phyloP scores from a whole-genome alignment of 805 yeast genomes.

The Lipomyces lipofer region DNA sequence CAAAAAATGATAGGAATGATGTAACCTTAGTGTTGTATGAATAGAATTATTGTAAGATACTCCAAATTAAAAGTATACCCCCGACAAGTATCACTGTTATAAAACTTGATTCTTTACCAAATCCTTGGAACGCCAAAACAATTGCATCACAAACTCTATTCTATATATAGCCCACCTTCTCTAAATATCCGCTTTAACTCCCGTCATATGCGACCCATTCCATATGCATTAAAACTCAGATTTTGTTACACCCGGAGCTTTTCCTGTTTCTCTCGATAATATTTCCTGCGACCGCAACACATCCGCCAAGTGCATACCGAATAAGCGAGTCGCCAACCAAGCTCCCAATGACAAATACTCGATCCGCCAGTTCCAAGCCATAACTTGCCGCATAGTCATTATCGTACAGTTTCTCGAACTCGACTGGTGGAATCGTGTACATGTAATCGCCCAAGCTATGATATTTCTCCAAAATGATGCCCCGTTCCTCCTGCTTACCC shows the following conservation, averaged over 20 bases:
- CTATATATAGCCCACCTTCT: background rate
- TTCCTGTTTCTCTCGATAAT: constrained; percentile 11
- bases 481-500: background rate
- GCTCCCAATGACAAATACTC: constrained; percentile 37
- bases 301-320: constrained; percentile 37
- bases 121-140: background rate
- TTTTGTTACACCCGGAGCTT: no score
- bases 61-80: background rate
- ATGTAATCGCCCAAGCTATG: background rate
- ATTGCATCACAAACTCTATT: background rate
- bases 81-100: background rate
- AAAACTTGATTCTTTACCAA: no score
- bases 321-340: constrained; percentile 39
- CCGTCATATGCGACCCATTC: background rate
- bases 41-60: no score
- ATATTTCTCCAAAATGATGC: background rate
- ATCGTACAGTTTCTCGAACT: constrained; percentile 6
- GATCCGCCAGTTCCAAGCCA: constrained; percentile 29
- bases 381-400: constrained; percentile 17
- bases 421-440: background rate
- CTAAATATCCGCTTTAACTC: background rate
- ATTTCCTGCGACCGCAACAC: constrained; percentile 35
- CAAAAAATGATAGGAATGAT: constrained; percentile 10
- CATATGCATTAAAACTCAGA: background rate
- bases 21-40: no score